Percentiles rank a stretch among this genome's conserved stretches.
These are phyloP conservation scores for Phytopythium helicoides DNA, from an alignment of 352 stramenopile species.

Conservation along the genomic window DNA sequence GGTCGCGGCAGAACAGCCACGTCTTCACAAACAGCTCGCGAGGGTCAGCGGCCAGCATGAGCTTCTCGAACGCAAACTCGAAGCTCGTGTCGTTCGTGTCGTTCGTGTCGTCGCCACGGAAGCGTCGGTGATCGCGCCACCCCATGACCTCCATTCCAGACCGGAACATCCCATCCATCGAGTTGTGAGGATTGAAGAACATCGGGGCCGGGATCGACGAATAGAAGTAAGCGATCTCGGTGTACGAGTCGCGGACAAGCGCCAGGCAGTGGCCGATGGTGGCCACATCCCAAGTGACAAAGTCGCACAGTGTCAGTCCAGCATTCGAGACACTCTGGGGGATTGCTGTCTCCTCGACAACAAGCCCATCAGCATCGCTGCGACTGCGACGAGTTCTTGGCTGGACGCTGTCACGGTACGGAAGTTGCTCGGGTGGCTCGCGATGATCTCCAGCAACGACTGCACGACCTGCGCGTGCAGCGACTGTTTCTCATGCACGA, in stretches of 20 bases:
- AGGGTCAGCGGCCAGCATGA: slow-evolving; percentile 8
- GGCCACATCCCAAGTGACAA: slow-evolving; percentile 29
- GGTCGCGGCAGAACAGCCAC: slow-evolving; percentile 28
- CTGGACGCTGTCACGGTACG: neutral
- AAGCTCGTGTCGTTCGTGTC: slow-evolving; percentile 11
- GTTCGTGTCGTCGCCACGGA: slow-evolving; percentile 11
- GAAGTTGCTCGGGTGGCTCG: slow-evolving; percentile 20
- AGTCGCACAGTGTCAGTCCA: slow-evolving; percentile 28
- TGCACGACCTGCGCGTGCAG: slow-evolving; percentile 29
- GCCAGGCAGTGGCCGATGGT: slow-evolving; percentile 28
- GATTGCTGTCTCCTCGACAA: neutral
- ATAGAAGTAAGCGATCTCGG: slow-evolving; percentile 25
- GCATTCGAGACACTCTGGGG: neutral
- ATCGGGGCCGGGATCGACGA: slow-evolving; percentile 2
- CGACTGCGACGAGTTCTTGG: neutral
- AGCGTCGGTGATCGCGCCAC: slow-evolving; percentile 18
- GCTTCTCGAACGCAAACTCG: slow-evolving; percentile 31
- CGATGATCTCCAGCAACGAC: slow-evolving; percentile 26
- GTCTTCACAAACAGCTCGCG: slow-evolving; percentile 26
- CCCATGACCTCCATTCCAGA: slow-evolving; percentile 22
- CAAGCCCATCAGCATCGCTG: neutral
- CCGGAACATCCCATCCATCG: neutral
- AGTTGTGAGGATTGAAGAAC: neutral
- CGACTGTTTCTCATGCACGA: slow-evolving; percentile 20
- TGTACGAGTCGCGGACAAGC: slow-evolving; percentile 19